Evolutionary conservation across 208 protist species (phyloP).

Genomic region (Jaenimonas drosophilae): DNA sequence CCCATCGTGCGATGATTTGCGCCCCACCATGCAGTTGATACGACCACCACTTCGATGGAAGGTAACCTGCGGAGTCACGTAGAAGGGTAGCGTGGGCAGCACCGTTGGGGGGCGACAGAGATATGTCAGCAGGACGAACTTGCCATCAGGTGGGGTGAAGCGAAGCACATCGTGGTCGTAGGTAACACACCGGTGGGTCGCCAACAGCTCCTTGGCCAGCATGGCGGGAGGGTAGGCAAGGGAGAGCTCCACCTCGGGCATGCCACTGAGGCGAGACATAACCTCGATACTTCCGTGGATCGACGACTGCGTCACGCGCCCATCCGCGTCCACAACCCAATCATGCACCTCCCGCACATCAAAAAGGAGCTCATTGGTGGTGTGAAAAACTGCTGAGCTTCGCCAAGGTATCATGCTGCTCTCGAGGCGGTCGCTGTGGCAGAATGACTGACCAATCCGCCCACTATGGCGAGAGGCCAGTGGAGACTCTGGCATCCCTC

Average conservation of each 20-base stretch:
- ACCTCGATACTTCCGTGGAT: constrained; percentile 71
- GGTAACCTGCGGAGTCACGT: constrained; percentile 83
- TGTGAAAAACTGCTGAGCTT: constrained; percentile 49
- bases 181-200: constrained; percentile 63
- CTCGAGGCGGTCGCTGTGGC: too few species aligned
- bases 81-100: constrained; percentile 57
- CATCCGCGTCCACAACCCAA: constrained; percentile 74
- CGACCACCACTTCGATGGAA: constrained; percentile 55
- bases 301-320: constrained; percentile 33
- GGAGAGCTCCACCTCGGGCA: constrained; percentile 77
- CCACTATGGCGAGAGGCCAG: constrained; percentile 1
- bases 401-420: constrained; percentile 68
- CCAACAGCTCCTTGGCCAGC: constrained; percentile 80
- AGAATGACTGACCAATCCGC: too few species aligned
- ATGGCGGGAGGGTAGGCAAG: constrained; percentile 58
- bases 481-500: too few species aligned
- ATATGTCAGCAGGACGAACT: constrained; percentile 85
- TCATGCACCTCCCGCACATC: constrained; percentile 86
- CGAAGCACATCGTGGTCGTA: constrained; percentile 72
- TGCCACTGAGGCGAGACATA: constrained; percentile 82
- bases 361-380: constrained; percentile 89
- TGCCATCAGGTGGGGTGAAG: constrained; percentile 88
- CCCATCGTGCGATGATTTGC: constrained; percentile 7
- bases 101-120: constrained; percentile 21
- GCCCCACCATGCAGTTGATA: constrained; percentile 80